phyloP scores from a whole-genome alignment of 352 stramenopile genomes.

The Globisporangium middletonii region DNA sequence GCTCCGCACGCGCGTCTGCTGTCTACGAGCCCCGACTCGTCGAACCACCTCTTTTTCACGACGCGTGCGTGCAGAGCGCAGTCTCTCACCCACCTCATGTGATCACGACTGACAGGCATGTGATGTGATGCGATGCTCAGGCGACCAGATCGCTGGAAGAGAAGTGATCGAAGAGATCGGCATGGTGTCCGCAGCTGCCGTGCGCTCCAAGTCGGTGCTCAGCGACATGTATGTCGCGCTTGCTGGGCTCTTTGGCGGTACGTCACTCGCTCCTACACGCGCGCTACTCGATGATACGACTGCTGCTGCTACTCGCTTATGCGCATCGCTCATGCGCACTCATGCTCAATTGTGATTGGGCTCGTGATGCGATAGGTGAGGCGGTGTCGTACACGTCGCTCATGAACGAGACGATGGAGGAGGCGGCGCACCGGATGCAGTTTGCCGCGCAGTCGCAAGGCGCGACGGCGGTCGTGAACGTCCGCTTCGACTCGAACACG shows the following conservation, averaged over 20 bases:
- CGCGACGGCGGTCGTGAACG: conserved; percentile 71
- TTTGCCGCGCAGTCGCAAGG: conserved; percentile 64
- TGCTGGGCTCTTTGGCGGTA: conserved; percentile 57
- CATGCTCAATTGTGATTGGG: not conserved
- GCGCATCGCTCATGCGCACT: not conserved
- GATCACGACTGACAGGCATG: not conserved
- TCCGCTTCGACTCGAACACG: conserved; percentile 80
- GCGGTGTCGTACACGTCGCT: conserved; percentile 71
- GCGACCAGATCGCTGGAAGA: conserved; percentile 58
- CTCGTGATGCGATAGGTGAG: conserved; percentile 27
- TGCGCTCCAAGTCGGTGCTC: conserved; percentile 78
- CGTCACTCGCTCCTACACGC: conserved; percentile 1
- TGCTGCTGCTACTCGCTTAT: not conserved
- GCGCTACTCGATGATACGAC: not conserved
- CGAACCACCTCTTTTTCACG: conserved; percentile 53
- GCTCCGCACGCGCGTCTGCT: conserved; percentile 6
- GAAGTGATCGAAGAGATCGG: conserved; percentile 73
- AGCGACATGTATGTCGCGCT: conserved; percentile 80
- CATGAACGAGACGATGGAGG: conserved; percentile 79
- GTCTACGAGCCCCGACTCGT: conserved; percentile 3
- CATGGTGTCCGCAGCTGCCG: conserved; percentile 63
- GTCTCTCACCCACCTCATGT: not conserved
- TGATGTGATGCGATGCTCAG: conserved; percentile 14
- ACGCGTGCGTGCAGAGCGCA: conserved; percentile 31
- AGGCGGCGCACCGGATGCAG: conserved; percentile 75